These are phyloP conservation scores for Agrocybe praecox DNA, from an alignment of 768 basidiomycete genomes.

Conservation along the genomic window DNA sequence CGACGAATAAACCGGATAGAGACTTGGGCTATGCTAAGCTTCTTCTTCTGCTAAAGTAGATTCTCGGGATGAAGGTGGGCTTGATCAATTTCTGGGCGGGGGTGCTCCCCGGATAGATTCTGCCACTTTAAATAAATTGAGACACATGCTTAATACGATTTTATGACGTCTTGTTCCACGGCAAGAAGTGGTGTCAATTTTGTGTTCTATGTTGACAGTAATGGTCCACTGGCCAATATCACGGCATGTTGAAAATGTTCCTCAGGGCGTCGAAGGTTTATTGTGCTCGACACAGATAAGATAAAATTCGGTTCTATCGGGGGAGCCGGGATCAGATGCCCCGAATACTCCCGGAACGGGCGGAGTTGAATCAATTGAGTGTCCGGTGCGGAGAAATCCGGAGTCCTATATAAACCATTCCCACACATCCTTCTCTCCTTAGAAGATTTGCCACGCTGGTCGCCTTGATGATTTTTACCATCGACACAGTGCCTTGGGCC, in stretches of 20 bases:
- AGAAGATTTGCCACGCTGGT: conserved; percentile 54
- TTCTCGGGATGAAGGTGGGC: conserved; percentile 1
- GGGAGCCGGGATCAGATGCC: neutral
- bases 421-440: conserved; percentile 12
- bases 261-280: no score
- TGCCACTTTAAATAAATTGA: conserved; percentile 3
- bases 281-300: neutral
- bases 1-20: neutral
- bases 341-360: neutral
- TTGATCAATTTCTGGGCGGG: neutral
- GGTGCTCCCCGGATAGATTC: conserved; percentile 5
- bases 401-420: conserved; percentile 20
- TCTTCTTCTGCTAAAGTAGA: neutral
- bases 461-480: conserved; percentile 37
- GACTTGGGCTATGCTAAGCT: neutral
- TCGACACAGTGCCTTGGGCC: conserved; percentile 52
- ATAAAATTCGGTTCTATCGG: neutral
- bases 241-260: no score
- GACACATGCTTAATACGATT: conserved; percentile 6
- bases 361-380: conserved; percentile 7
- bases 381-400: conserved; percentile 14
- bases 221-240: neutral
- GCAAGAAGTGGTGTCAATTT: neutral
- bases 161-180: conserved; percentile 5
- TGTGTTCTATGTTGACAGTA: neutral